Conservation (phyloP, 139 green algal species). For the Tetradesmus lagerheimii region DNA sequence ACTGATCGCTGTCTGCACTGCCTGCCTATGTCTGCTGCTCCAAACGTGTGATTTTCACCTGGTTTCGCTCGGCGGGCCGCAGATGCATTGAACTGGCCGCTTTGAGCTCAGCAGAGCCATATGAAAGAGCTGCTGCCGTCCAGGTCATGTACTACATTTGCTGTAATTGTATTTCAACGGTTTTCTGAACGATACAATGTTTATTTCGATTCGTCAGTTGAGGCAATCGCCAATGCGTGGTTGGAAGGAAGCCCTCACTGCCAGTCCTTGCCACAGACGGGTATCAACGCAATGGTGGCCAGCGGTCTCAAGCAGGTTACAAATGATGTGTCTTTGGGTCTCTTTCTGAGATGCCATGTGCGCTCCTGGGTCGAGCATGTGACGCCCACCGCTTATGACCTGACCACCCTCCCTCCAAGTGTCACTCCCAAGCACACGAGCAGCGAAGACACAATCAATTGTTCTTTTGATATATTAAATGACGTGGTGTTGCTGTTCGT, state of each 20-base stretch:
- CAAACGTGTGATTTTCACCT: neutral
- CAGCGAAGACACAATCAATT: neutral
- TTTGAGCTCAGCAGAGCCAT: constrained; percentile 5
- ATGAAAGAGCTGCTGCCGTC: neutral
- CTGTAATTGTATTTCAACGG: neutral
- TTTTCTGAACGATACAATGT: neutral
- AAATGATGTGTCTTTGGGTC: neutral
- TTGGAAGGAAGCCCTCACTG: constrained; percentile 1
- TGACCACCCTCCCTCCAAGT: neutral
- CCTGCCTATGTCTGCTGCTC: neutral
- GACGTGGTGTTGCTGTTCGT: neutral
- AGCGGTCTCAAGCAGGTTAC: neutral
- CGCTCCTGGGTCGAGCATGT: neutral
- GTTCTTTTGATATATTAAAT: neutral
- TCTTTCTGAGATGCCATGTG: neutral
- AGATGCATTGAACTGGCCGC: neutral
- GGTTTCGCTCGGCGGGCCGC: neutral
- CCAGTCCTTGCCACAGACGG: neutral
- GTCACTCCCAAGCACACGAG: neutral
- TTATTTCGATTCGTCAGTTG: neutral
- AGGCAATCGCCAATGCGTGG: neutral
- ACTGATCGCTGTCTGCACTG: neutral
- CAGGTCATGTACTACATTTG: neutral
- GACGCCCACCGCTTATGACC: neutral
- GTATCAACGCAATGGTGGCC: neutral